Evolutionary conservation across 768 basidiomycete species (phyloP).

Genomic region (Mycena galericulata): DNA sequence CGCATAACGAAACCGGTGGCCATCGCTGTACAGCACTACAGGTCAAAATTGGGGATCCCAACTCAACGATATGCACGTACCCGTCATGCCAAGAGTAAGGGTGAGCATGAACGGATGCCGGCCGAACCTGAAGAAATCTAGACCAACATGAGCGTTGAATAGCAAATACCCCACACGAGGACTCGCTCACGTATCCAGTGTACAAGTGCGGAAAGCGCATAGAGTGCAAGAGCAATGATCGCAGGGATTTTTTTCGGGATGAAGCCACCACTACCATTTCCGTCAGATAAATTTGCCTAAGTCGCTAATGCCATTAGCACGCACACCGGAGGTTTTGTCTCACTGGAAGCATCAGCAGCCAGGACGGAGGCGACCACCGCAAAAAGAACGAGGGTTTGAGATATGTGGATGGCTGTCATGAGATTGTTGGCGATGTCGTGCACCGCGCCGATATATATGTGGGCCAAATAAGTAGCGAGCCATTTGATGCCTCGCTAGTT

Average conservation of each 20-base stretch:
- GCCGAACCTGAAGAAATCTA: slow-evolving; percentile 16
- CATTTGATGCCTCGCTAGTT: too few species aligned
- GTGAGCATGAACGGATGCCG: slow-evolving; percentile 20
- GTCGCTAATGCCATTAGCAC: too few species aligned
- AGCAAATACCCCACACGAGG: too few species aligned
- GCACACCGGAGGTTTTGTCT: too few species aligned
- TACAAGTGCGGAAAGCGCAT: slow-evolving; percentile 4
- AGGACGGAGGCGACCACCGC: too few species aligned
- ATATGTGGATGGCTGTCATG: too few species aligned
- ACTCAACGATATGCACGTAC: slow-evolving; percentile 9
- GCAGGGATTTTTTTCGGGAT: slow-evolving; percentile 18
- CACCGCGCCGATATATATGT: too few species aligned
- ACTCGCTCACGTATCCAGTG: slow-evolving; percentile 28
- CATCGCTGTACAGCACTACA: slow-evolving; percentile 14
- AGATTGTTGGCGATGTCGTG: too few species aligned
- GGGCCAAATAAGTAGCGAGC: too few species aligned
- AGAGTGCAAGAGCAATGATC: slow-evolving; percentile 2
- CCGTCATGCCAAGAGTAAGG: slow-evolving; percentile 28
- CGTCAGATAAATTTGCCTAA: too few species aligned
- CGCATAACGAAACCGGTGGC: not conserved
- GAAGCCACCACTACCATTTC: slow-evolving; percentile 27
- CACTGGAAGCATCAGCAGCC: too few species aligned
- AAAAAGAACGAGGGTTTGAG: too few species aligned
- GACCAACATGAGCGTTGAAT: not conserved
- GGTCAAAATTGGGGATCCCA: not conserved